Evolutionary conservation across 768 basidiomycete species (phyloP), one percentile per base, ranked within the genome.

Genomic region (Cystobasidium tubakii): DNA sequence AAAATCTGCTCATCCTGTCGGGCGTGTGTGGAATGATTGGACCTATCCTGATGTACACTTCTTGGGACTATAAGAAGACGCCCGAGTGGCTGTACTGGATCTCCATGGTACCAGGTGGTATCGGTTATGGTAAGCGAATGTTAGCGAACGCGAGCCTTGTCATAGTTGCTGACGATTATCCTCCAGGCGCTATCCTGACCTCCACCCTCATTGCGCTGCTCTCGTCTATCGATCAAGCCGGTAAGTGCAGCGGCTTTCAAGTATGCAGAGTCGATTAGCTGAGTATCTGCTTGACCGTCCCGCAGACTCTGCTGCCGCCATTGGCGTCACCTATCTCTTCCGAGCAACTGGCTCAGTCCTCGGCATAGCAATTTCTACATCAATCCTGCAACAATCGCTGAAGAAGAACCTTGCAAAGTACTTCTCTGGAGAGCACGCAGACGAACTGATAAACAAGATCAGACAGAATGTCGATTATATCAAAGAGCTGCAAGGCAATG

Each of bases 371-470:
- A 54, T 76, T 29, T 63, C 65, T 1, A 76, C 76, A n/a, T 75
- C 74, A 1, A 75, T 76, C 57, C 74, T 76, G 13, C 76, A 76
- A 55, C 71, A 75, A 71, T 54, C 62, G n/a, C 76, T 76, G 34
- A 74, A 70, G 74, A 74, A 43, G 12, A 42, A 76, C 44, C 74
- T 76, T 13, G n/a, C 43, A 23, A 75, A 73, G 50, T 65, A 73
- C 65, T 72, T 76, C 62, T 62, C 50, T 1, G 76, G 76, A 50
- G 60, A 72, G 39, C 70, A 75, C 65, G 74, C 74, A 15, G 64
- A 42, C 63, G 42, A 75, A 62, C 73, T 73, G 29, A 75, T 76
- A 57, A 70, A 55, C 13, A 27, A 42, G 27, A 76, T 76, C 57
- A 46, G 76, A 10, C 39, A 43, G n/a, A 74, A 76, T 50, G 76